These are phyloP conservation scores for Barnettozyma vustinii DNA, from an alignment of 805 yeast genomes.

Conservation along the genomic window DNA sequence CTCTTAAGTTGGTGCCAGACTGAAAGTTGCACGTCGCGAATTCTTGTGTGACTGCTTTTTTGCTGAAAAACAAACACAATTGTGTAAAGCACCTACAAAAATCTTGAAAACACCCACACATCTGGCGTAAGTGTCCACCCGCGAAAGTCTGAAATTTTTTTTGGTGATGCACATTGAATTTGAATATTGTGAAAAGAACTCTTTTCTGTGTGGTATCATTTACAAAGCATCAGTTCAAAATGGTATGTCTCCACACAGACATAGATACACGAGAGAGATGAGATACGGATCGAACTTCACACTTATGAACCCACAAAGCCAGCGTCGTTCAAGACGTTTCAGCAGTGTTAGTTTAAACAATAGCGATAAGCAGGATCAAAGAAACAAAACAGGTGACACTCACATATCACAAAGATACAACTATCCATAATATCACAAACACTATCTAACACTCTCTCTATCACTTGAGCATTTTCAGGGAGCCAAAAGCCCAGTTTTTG, in stretches of 20 bases:
- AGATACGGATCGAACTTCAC: background rate
- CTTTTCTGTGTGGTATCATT: slow-evolving; percentile 4
- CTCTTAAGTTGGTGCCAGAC: background rate
- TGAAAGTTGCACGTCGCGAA: background rate
- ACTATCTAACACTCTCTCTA: background rate
- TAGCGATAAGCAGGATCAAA: background rate
- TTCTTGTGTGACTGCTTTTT: slow-evolving; percentile 4
- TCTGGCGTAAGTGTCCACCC: background rate
- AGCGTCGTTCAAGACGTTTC: slow-evolving; percentile 1
- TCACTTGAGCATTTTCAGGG: background rate
- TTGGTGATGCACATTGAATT: slow-evolving; percentile 2
- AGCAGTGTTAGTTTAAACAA: background rate
- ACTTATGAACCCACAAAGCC: background rate
- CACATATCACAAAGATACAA: background rate
- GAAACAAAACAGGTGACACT: background rate
- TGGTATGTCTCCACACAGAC: slow-evolving; percentile 9
- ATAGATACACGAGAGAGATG: background rate
- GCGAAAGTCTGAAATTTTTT: slow-evolving; percentile 10
- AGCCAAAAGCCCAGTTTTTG: background rate
- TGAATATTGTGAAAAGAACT: slow-evolving; percentile 2
- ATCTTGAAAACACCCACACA: slow-evolving; percentile 6
- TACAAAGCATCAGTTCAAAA: slow-evolving; percentile 12
- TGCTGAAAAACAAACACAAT: background rate
- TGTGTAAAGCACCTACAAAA: background rate
- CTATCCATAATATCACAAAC: background rate